Conservation (phyloP, 2,329 filamentous ascomycete genomes). For the Fusarium heterosporum region DNA sequence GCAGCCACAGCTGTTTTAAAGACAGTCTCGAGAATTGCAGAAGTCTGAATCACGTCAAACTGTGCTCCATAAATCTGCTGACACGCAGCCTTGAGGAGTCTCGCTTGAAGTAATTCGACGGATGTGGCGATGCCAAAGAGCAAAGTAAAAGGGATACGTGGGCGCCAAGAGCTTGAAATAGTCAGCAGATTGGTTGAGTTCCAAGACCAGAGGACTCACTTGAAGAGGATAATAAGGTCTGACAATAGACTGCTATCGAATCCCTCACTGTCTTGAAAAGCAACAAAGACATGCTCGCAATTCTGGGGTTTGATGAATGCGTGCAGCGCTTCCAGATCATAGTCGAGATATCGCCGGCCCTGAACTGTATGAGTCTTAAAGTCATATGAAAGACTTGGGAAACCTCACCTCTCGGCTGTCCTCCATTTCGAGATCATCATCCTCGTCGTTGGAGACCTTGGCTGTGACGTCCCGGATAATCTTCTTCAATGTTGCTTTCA, state of each 20-base stretch:
- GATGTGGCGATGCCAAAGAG: conserved; percentile 86
- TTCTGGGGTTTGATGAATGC: conserved; percentile 66
- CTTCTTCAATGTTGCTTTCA: conserved; percentile 78
- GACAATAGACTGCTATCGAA: conserved; percentile 80
- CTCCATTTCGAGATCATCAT: conserved; percentile 64
- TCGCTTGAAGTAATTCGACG: conserved; percentile 80
- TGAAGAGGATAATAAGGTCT: conserved; percentile 76
- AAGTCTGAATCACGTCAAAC: conserved; percentile 81
- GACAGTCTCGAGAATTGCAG: conserved; percentile 77
- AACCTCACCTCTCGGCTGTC: conserved; percentile 61
- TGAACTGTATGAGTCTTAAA: conserved; percentile 48
- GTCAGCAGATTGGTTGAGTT: conserved; percentile 47
- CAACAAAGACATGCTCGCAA: conserved; percentile 73
- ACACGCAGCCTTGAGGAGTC: conserved; percentile 76
- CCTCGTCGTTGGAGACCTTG: conserved; percentile 62
- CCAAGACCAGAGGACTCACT: conserved; percentile 59
- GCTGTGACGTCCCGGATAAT: conserved; percentile 75
- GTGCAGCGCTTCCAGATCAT: conserved; percentile 79
- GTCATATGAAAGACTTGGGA: background rate
- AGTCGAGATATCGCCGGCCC: conserved; percentile 77
- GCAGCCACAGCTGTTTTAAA: conserved; percentile 74
- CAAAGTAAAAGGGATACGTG: conserved; percentile 80
- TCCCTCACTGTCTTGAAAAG: conserved; percentile 84
- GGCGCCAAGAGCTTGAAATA: conserved; percentile 69
- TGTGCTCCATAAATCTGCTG: conserved; percentile 75